Evolutionary conservation across 306 rosid species (phyloP), one percentile per base, ranked within the genome.

Genomic region (Quercus berberidifolia): DNA sequence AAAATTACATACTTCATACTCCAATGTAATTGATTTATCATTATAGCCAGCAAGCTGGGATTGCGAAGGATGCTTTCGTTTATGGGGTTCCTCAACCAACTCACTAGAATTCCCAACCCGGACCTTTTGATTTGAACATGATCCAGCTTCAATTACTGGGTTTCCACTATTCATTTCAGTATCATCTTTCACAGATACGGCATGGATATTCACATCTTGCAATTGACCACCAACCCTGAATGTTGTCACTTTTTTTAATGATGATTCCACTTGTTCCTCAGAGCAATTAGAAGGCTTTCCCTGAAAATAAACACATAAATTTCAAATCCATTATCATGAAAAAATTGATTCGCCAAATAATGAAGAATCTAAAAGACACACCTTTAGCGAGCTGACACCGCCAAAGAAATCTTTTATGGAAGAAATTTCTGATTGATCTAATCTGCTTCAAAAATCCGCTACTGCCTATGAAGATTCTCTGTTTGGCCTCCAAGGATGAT

Each of bases 1-100:
- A 76, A 76, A 57, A 73, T 35, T 46, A 62, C 80, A 79, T 74
- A 87, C 88, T 81, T 84, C 79, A 62, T 73, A 71, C 17, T 79
- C 83, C 75, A 58, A 56, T 19, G 63, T 46, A 33, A 74, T 30
- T 51, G 74, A 71, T 26, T 63, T 33, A 41, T 26, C 71, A 25
- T 15, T n/a, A n/a, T 1, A 62, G 43, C 56, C 58, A 55, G 21
- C 63, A 56, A 54, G 9, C 18, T 31, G 76, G 15, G 78, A 20
- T 62, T 51, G 76, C 10, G 30, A 31, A 31, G 21, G 25, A 60
- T 25, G 49, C 46, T 70, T 41, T 62, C 54, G 52, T 72, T 71
- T 62, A 5, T 3, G 18, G 55, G 15, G 55, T 46, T 73, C 79
- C 55, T n/a, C 62, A 52, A 74, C 55, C 35, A 76, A 43, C 19